Conservation (phyloP, 2,329 filamentous ascomycete species). For the Westerdykella aurantiaca region DNA sequence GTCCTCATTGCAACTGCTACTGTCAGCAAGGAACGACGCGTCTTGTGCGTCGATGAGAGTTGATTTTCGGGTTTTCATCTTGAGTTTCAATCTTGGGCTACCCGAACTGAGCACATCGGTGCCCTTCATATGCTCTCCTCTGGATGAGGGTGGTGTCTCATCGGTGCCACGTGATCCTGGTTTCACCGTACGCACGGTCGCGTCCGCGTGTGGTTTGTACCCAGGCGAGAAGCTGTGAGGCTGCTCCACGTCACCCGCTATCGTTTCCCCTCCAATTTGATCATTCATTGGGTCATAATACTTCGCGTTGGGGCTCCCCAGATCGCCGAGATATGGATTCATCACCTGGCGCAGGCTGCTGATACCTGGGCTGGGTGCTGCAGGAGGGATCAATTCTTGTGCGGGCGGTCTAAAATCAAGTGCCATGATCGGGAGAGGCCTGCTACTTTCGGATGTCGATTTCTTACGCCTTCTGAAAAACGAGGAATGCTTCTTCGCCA, state of each 20-base stretch:
- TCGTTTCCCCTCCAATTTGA: conserved; percentile 18
- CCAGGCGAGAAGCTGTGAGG: conserved; percentile 66
- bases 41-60: conserved; percentile 27
- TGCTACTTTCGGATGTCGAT: conserved; percentile 64
- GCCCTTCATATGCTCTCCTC: conserved; percentile 22
- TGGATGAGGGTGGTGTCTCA: conserved; percentile 19
- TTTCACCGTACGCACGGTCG: conserved; percentile 62
- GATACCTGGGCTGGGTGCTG: conserved; percentile 48
- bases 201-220: conserved; percentile 66
- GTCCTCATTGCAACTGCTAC: conserved; percentile 48
- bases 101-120: conserved; percentile 17
- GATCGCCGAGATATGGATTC: conserved; percentile 65
- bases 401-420: conserved; percentile 35
- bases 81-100: conserved; percentile 39
- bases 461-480: conserved; percentile 95
- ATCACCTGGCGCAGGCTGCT: conserved; percentile 82
- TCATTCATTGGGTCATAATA: conserved; percentile 26
- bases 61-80: conserved; percentile 31
- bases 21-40: conserved; percentile 50
- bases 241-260: conserved; percentile 31
- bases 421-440: conserved; percentile 53
- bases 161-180: conserved; percentile 38
- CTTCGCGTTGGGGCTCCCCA: conserved; percentile 17
- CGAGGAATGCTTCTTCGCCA: conserved; percentile 88
- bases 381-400: conserved; percentile 20